phyloP scores from a whole-genome alignment of 1,139 yeast genomes.

The Kurtzmaniella quercitrusa region DNA sequence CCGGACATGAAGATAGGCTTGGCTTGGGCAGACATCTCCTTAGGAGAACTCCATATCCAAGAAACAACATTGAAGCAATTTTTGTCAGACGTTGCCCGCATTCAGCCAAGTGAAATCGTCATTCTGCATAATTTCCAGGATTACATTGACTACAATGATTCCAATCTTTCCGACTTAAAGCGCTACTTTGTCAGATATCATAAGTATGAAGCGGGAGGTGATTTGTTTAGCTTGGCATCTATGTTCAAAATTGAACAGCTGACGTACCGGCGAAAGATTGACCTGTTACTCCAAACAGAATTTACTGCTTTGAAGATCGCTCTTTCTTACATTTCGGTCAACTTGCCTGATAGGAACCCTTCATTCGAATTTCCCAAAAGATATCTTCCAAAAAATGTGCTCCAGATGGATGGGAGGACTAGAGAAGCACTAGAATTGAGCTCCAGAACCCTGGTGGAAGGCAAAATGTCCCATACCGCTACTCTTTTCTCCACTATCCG shows the following conservation, averaged over 20 bases:
- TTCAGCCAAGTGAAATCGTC: conserved; percentile 65
- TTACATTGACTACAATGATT: conserved; percentile 38
- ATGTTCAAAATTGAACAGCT: conserved; percentile 44
- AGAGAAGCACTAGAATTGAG: conserved; percentile 75
- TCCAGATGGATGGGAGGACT: conserved; percentile 83
- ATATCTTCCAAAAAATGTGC: conserved; percentile 42
- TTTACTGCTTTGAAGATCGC: conserved; percentile 43
- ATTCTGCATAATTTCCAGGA: conserved; percentile 34
- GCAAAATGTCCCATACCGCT: conserved; percentile 56
- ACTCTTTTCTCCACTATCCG: conserved; percentile 65
- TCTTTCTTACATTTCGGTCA: conserved; percentile 35
- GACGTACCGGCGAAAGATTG: conserved; percentile 52
- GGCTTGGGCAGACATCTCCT: conserved; percentile 85
- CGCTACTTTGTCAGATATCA: conserved; percentile 60
- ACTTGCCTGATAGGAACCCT: conserved; percentile 38
- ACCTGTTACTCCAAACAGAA: conserved; percentile 46
- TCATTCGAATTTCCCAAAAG: conserved; percentile 34
- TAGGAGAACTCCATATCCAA: conserved; percentile 73
- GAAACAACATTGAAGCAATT: conserved; percentile 54
- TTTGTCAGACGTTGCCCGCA: conserved; percentile 57
- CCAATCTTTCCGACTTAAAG: conserved; percentile 57
- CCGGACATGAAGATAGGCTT: conserved; percentile 57
- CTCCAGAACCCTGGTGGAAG: conserved; percentile 45
- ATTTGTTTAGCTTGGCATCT: conserved; percentile 19
- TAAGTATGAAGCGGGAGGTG: conserved; percentile 19